A percentile compares a stretch with the other conserved stretches of the same genome.
phyloP scores from a whole-genome alignment of 2,329 filamentous ascomycete species.

The Pestalotiopsis sp. region DNA sequence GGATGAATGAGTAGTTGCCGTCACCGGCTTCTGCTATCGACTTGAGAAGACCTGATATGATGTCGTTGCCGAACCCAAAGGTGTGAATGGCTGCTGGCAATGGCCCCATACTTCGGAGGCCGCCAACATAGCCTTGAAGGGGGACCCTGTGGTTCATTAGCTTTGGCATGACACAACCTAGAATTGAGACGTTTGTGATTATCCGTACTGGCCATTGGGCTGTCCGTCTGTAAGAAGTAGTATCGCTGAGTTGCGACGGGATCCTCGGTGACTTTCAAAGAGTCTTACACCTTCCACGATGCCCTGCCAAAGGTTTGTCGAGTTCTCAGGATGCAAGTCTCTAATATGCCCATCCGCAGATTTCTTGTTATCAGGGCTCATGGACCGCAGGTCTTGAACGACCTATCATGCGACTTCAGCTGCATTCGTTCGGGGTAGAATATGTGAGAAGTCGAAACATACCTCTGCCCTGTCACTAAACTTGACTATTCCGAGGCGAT shows the following conservation, averaged over 20 bases:
- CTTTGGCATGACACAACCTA: neutral
- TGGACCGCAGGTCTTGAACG: conserved; percentile 48
- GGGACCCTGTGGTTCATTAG: conserved; percentile 40
- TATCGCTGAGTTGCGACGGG: conserved; percentile 48
- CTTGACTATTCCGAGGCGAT: conserved; percentile 61
- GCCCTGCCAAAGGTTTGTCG: conserved; percentile 63
- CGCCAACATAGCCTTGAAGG: conserved; percentile 54
- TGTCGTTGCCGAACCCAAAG: conserved; percentile 55
- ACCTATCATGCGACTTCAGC: conserved; percentile 24
- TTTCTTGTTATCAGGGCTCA: conserved; percentile 51
- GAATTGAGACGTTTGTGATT: neutral
- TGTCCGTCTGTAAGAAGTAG: conserved; percentile 58
- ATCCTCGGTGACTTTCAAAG: conserved; percentile 37
- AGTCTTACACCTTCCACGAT: conserved; percentile 52
- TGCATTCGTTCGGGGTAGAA: neutral
- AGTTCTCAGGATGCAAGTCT: conserved; percentile 36
- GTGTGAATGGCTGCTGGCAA: conserved; percentile 52
- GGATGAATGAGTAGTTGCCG: conserved; percentile 64
- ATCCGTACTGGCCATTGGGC: conserved; percentile 53
- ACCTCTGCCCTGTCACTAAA: conserved; percentile 46
- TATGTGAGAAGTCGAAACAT: neutral
- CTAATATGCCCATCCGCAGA: conserved; percentile 43
- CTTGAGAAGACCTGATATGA: conserved; percentile 57
- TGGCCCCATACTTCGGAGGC: conserved; percentile 44
- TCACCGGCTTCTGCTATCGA: conserved; percentile 60